Evolutionary conservation across 2,329 filamentous ascomycete genomes (phyloP).

Genomic region (Metarhizium album): DNA sequence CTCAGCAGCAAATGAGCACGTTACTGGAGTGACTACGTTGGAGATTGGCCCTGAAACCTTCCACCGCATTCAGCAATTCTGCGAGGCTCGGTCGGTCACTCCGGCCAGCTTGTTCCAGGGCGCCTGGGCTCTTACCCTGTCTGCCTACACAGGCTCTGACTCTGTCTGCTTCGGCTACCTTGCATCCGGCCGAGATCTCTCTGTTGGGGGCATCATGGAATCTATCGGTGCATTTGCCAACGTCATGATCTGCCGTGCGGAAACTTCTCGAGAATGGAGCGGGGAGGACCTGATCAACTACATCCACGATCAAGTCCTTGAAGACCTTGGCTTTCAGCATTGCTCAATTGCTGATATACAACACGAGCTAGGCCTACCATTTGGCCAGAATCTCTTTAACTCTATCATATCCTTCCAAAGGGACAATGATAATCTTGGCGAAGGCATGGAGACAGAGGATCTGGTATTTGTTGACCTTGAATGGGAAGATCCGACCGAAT

Average conservation of each 20-base stretch:
- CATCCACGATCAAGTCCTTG: slow-evolving; percentile 33
- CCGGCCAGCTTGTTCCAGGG: slow-evolving; percentile 5
- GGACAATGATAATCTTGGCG: neutral
- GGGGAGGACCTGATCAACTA: neutral
- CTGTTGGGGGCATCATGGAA: slow-evolving; percentile 4
- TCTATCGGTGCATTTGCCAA: slow-evolving; percentile 7
- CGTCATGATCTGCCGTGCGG: slow-evolving; percentile 5
- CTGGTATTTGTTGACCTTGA: slow-evolving; percentile 5
- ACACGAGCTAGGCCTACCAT: slow-evolving; percentile 15
- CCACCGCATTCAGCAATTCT: neutral
- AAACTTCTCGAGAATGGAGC: slow-evolving; percentile 15
- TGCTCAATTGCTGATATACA: slow-evolving; percentile 38
- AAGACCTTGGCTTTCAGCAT: slow-evolving; percentile 35
- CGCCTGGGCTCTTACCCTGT: slow-evolving; percentile 9
- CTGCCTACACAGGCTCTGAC: slow-evolving; percentile 6
- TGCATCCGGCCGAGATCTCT: slow-evolving; percentile 6
- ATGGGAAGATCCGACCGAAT: slow-evolving; percentile 15
- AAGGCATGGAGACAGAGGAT: neutral
- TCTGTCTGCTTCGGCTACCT: slow-evolving; percentile 9
- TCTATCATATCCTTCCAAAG: slow-evolving; percentile 21
- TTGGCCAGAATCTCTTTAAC: slow-evolving; percentile 18
- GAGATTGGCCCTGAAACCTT: neutral
- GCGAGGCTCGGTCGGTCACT: slow-evolving; percentile 2
- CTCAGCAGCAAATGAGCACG: neutral
- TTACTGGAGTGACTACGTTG: neutral